Conservation (phyloP, 768 basidiomycete genomes). For the Suillus variegatus region DNA sequence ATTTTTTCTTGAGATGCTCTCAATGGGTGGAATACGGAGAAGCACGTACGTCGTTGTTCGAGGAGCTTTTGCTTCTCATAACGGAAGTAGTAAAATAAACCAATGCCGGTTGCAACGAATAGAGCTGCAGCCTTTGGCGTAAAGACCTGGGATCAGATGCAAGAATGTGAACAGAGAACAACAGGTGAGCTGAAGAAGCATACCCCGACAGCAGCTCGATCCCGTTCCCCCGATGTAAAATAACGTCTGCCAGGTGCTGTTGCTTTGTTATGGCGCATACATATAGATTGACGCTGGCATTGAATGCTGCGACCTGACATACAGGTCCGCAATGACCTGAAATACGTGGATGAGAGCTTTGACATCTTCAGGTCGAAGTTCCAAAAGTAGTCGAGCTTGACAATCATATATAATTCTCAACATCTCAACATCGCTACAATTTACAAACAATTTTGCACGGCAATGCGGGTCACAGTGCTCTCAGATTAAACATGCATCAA, state of each 20-base stretch:
- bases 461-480: too few relatives aligned
- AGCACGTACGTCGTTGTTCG: slow-evolving; percentile 68
- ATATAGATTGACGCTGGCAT: neutral
- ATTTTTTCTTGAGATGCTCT: neutral
- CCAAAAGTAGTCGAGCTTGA: neutral
- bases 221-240: slow-evolving; percentile 27
- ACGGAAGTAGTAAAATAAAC: slow-evolving; percentile 86
- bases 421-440: neutral
- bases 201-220: slow-evolving; percentile 38
- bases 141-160: slow-evolving; percentile 65
- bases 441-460: neutral
- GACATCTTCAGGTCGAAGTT: slow-evolving; percentile 1
- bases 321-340: neutral
- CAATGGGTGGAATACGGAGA: neutral
- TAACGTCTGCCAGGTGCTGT: neutral
- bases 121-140: slow-evolving; percentile 82
- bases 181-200: slow-evolving; percentile 1
- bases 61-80: slow-evolving; percentile 79
- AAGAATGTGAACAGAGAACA: neutral
- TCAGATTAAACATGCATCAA: too few relatives aligned
- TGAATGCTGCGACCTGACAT: neutral
- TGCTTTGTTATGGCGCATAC: neutral
- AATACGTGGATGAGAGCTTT: neutral
- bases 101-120: slow-evolving; percentile 82
- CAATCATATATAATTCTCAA: neutral